Base-by-base conservation (phyloP, 768 basidiomycete genomes). In the Chlorophyllum brunneum region DNA sequence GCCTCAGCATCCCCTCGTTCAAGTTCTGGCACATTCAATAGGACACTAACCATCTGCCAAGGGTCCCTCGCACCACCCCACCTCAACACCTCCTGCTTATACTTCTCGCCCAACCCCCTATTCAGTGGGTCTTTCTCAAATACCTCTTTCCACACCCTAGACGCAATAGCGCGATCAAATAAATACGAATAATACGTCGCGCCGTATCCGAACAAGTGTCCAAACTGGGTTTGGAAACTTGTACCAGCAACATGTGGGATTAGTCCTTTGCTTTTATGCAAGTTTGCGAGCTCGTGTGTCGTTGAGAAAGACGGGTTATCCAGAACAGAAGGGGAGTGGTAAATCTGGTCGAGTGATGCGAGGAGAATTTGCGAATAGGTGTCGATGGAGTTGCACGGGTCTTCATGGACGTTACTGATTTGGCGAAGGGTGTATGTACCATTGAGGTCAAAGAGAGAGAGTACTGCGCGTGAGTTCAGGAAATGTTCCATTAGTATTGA, bases 401-500 rank as follows among this genome's bases (percentile, higher is more conserved):
- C 88, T 51, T 79, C 76, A 58, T 88, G 83, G 59, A 84, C 80
- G 56, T 85, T 81, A n/a, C 80, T 80, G 0, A 72, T 71, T 56
- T 81, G 79, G 2, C 72, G 73, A 4, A 69, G 43, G 0, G 70
- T 60, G 3, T 75, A 71, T 10, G 76, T 74, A 15, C 71, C 73
- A n/a, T 82, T 70, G 5, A 70, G 61, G 56, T 82, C 78, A 62
- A 93, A 91, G 15, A 95, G 80, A 4, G 87, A 82, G 20, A 98
- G 80, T 24, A 98, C 92, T 11, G 72, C 67, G 0, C 91, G 82
- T 0, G 95, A 95, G 36, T 80, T 86, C 36, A 95, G 80, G 74
- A 99, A 98, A 63, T 94, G 92, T 65, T 99, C 97, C 97, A 98
- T 98, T 18, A 99, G 81, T 61, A 98, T 94, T 8, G 95, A 98